Base-by-base conservation (phyloP, 140 eudicot species). In the Oenanthe javanica region DNA sequence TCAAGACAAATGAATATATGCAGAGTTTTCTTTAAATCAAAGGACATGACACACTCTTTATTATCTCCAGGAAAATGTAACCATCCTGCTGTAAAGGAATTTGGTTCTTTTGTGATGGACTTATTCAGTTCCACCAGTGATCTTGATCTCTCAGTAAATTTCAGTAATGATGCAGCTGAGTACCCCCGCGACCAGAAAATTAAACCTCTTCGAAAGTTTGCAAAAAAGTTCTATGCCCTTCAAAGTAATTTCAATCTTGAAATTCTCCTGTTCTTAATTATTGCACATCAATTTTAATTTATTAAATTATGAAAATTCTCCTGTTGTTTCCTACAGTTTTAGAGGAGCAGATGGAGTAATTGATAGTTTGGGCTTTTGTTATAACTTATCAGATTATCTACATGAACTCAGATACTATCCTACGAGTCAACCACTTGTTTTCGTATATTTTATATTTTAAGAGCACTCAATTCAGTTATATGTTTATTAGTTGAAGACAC, bases 71-170 rank as follows among this genome's bases (percentile, higher is more conserved):
- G 94, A 27, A 42, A 84, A 67, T 76, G 83, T 45, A 76, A 81
- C 45, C 85, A 79, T 84, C 99, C 98, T 6, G 86, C 79, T 59
- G 97, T 96, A 57, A 92, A 83, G 88, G 97, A 82, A 75, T 96
- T 96, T 82, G 99, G 98, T 79, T 96, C 99, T 57, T 93, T 89
- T 77, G 84, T 87, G 54, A 96, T 96, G 99, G 97, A 96, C 85
- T 90, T 96, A 69, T 96, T 96, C 86, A 86, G 90, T 80, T 38
- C 91, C 46, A 88, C 76, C 75, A 96, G 99, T 85, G 99, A 96
- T 85, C 86, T 96, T 6, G 99, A 96, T 85, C 89, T 96, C 49
- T 96, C 99, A 2, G 89, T 96, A 42, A 96, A 96, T 83, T 93
- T 96, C 81, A 85, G 72, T 83, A 84, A 66, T 52, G 73, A 82